phyloP scores from a whole-genome alignment of 768 basidiomycete species.

The Tulasnella sp. region DNA sequence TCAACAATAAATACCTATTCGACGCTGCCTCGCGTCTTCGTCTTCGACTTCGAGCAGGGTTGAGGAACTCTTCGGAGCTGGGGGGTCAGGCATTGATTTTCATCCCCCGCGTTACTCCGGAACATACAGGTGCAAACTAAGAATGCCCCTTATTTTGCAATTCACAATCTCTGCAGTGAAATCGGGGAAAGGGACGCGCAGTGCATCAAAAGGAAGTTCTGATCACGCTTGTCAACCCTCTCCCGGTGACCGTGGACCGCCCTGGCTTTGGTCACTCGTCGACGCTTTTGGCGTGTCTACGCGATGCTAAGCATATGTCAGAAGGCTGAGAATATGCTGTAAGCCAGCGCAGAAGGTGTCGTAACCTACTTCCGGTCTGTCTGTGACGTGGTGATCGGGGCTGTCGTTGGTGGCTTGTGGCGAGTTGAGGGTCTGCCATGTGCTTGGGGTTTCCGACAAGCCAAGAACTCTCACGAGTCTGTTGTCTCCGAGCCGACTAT shows the following conservation, averaged over 20 bases:
- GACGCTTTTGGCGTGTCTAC: too few species aligned
- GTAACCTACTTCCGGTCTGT: neutral
- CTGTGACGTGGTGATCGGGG: neutral
- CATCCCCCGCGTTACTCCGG: neutral
- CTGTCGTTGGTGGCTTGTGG: neutral
- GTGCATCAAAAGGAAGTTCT: too few species aligned
- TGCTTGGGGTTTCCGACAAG: neutral
- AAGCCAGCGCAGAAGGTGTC: neutral
- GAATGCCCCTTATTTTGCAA: neutral
- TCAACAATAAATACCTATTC: constrained; percentile 11
- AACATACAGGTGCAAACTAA: neutral
- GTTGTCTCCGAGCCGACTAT: neutral
- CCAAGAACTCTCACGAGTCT: neutral
- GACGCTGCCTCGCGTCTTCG: constrained; percentile 6
- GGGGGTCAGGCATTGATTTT: neutral
- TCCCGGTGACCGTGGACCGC: too few species aligned
- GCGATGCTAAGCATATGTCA: too few species aligned
- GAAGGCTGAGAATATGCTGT: too few species aligned
- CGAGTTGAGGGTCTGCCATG: neutral
- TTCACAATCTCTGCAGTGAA: too few species aligned
- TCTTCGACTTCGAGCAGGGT: constrained; percentile 19
- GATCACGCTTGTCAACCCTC: too few species aligned
- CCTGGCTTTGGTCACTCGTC: too few species aligned
- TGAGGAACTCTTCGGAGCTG: neutral
- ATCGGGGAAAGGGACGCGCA: neutral